Evolutionary conservation across 768 basidiomycete species (phyloP).

Genomic region (Gymnopilus junonius): DNA sequence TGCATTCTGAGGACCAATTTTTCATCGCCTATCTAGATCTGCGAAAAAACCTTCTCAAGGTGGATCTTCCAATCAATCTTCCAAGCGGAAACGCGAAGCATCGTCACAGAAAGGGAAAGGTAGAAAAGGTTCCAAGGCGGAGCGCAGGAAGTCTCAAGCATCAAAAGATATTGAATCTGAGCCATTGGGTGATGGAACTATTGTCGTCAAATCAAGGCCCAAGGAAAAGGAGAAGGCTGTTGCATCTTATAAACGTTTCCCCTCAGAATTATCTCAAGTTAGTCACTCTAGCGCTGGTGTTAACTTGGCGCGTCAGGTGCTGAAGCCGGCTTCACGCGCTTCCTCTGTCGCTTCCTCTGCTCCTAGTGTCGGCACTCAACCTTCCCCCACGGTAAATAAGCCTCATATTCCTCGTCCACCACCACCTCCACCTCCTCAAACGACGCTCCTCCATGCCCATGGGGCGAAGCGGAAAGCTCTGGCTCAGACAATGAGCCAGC

Average conservation of each 20-base stretch:
- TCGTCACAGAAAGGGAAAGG: conserved; percentile 15
- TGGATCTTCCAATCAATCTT: conserved; percentile 7
- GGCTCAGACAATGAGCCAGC: conserved; percentile 4
- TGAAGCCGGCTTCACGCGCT: conserved; percentile 43
- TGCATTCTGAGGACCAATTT: not conserved
- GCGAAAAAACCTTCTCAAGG: not conserved
- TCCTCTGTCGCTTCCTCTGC: conserved; percentile 53
- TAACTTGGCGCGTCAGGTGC: conserved; percentile 39
- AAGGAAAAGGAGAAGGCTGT: conserved; percentile 30
- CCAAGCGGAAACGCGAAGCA: conserved; percentile 20
- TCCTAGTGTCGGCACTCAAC: conserved; percentile 24
- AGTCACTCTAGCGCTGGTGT: conserved; percentile 40
- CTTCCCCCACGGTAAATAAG: conserved; percentile 36
- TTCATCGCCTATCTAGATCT: conserved; percentile 1
- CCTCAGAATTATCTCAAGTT: conserved; percentile 6
- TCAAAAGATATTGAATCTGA: conserved; percentile 5
- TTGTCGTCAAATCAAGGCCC: conserved; percentile 27
- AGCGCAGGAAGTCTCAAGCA: conserved; percentile 12
- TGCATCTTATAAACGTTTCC: not conserved
- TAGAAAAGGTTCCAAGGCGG: conserved; percentile 9
- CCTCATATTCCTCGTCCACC: conserved; percentile 16
- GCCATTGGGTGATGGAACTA: conserved; percentile 19
- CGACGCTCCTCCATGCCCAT: conserved; percentile 43
- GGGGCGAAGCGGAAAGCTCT: conserved; percentile 26
- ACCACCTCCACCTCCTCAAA: conserved; percentile 23